Evolutionary conservation across 345 rosid species (phyloP), one percentile per base, ranked within the genome.

Genomic region (Combretum micranthum): DNA sequence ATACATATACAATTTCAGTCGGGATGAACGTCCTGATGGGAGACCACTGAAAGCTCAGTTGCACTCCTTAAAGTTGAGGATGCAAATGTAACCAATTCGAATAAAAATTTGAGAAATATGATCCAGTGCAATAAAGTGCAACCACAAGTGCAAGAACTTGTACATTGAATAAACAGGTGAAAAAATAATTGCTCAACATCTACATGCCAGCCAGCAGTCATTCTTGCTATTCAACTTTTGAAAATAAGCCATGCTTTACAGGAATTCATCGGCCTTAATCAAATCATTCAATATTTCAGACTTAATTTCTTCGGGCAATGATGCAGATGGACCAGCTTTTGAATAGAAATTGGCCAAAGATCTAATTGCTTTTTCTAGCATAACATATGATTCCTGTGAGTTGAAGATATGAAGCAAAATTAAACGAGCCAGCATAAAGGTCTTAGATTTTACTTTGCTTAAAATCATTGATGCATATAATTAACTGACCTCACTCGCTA

Each of bases 261-360:
- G 72, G 76, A 70, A 88, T 63, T 83, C 91, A 69, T 93, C 85
- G 51, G 89, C 93, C 26, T 47, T 65, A 39, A 46, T 67, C 63
- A 88, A 75, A 76, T 82, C 71, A 7, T 75, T 62, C 67, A 85
- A 69, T 50, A 88, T 86, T 42, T 80, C 76, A 14, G 80, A 55
- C 86, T 80, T 88, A 1, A 86, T 82, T 45, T 78, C 86, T 44
- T 75, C 87, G n/a, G 96, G 63, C 13, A 65, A 57, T 0, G 81
- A 62, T 19, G 96, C 95, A 43, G 98, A 86, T 25, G 97, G 94
- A 2, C 97, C 99, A 0, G 97, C 94, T 74, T 69, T 84, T 0
- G 93, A 83, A 73, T 88, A 92, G 81, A 92, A 92, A 51, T 71
- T 58, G 0, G 98, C 95, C 63, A 92, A 65, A 42, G 85, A 75